These are phyloP conservation scores for Pichia exigua DNA, from an alignment of 805 yeast species.

Conservation along the genomic window DNA sequence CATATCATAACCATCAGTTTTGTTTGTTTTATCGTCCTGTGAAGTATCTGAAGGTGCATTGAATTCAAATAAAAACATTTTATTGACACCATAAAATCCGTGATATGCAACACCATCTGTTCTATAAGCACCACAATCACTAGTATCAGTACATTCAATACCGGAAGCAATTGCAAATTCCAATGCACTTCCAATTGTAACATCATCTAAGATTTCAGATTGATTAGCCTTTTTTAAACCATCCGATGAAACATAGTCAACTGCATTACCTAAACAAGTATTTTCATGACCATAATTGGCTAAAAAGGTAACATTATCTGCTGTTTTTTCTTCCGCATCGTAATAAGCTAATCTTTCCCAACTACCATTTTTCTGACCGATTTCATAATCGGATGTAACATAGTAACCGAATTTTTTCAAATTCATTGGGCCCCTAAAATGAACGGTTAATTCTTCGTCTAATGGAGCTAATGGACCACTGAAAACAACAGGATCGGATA, in stretches of 20 bases:
- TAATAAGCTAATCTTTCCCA: conserved; percentile 61
- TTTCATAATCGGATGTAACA: conserved; percentile 35
- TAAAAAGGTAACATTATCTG: conserved; percentile 60
- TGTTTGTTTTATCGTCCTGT: conserved; percentile 34
- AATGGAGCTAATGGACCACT: conserved; percentile 60
- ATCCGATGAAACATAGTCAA: conserved; percentile 51
- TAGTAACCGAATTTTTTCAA: conserved; percentile 57
- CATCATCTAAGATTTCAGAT: conserved; percentile 41
- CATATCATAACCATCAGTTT: conserved; percentile 42
- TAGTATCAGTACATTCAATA: conserved; percentile 48
- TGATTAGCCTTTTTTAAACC: conserved; percentile 42
- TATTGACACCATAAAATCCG: conserved; percentile 59
- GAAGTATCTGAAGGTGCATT: conserved; percentile 43
- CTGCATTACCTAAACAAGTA: conserved; percentile 60
- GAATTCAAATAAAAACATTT: conserved; percentile 68
- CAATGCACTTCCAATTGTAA: conserved; percentile 45
- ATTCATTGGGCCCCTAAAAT: conserved; percentile 68
- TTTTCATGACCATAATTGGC: conserved; percentile 54
- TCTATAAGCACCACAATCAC: conserved; percentile 75
- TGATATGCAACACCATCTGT: conserved; percentile 67
- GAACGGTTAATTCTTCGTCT: conserved; percentile 63
- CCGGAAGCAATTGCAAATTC: conserved; percentile 57
- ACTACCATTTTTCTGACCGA: conserved; percentile 32
- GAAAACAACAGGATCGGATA: conserved; percentile 29
- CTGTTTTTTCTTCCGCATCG: conserved; percentile 38